Base-by-base conservation (phyloP, 2,329 filamentous ascomycete species). In the Phaeoacremonium minimum region DNA sequence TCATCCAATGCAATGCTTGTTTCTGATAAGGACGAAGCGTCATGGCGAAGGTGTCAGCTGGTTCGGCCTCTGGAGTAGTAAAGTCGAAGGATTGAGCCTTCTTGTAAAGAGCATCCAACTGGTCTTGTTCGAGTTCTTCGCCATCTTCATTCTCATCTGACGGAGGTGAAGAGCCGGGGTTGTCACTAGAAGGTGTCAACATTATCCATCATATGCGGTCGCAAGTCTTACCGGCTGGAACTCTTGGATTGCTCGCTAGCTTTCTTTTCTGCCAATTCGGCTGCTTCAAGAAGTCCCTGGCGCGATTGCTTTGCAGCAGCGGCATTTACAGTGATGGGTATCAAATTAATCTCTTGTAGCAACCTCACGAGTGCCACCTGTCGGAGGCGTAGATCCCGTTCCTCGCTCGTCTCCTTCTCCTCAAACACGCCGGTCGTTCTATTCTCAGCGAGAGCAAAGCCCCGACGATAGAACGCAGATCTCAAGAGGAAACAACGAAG, bases 61-160 rank as follows among this genome's bases (percentile, higher is more conserved):
- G 91, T 49, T 95, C 84, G 8, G 87, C 83, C 57, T 88, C 83
- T 3, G 90, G 90, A 1, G 90, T 96, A 54, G 80, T 79, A 53
- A 98, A 97, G 57, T 98, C 93, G 51, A 97, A 97, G 0, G 88
- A 90, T 54, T 98, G 93, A 0, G 93, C 93, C 55, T 98, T 98
- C 53, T 85, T 87, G 61, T 98, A 98, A 2, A 98, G 64, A 0
- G 86, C 80, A 56, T 98, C 93, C 4, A 98, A 81, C 56, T 98
- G 93, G 50, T 95, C 90, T 58, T 97, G 88, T 54, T 97, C 89
- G 0, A 98, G 73, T 60, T 97, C 90, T 49, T 90, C 77, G 3
- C 89, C 89, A 22, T 96, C 90, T 48, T 96, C 90, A 0, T 71
- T 69, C 32, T 85, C 86, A 8, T 84, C 86, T 5, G 71, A 66